Base-by-base conservation (phyloP, 495 filamentous ascomycete genomes). In the Hypoxylon perforatum region DNA sequence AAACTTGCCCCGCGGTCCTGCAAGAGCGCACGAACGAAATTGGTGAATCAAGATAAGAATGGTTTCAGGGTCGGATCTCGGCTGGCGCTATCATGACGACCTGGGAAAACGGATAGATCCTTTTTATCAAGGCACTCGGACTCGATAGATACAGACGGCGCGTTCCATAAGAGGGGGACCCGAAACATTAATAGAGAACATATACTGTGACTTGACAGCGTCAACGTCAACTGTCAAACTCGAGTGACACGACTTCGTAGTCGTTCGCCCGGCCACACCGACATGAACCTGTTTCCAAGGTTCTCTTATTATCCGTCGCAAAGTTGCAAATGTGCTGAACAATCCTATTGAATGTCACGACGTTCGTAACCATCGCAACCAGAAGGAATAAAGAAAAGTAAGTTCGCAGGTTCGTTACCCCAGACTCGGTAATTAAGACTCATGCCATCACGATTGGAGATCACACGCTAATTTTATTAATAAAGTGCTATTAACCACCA, bases 21-120 rank as follows among this genome's bases (percentile, higher is more conserved):
- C 38, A 17, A 33, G 30, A 33, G 41, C 21, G 41, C 41, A 44
- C 41, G 41, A 44, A 44, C 41, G 17, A 41, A 33, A 56, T 63
- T 36, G 15, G 17, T 48, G 42, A 53, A 38, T 62, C 15, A 19
- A 38, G 56, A 66, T 61, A 48, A 55, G 49, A 56, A 59, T 33
- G 48, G 48, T 38, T 41, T 52, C 33, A 64, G 45, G 49, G 25
- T 60, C 65, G 65, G 65, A 69, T 69, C 65, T 69, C 65, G 65
- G 65, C 36, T 60, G 57, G 58, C 44, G 54, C 59, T 59, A 69
- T 69, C 44, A 22, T 48, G 51, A 42, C 45, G 18, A 64, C 33
- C 50, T 39, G 25, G 25, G 30, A 10, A 10, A 41, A 38, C 62
- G 65, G 66, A 59, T 69, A 65, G 66, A 69, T 69, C 56, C 66